These are phyloP conservation scores for Lathyrus aphaca DNA, from an alignment of 306 rosid species.

Conservation along the genomic window DNA sequence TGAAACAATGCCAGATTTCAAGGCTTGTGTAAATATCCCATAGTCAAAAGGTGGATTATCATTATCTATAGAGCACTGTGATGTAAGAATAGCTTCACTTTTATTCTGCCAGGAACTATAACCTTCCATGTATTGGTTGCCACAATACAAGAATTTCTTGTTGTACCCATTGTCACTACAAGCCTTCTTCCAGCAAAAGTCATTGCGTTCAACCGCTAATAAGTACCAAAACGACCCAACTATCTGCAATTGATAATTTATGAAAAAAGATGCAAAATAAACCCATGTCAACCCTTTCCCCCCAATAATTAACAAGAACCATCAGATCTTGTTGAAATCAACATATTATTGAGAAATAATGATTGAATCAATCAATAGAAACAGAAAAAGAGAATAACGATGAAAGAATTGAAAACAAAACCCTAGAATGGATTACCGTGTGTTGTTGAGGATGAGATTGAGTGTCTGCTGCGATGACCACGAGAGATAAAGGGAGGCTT, in stretches of 20 bases:
- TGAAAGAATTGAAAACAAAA: too few species aligned
- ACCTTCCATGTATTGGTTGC: conserved; percentile 48
- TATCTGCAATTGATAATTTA: conserved; percentile 63
- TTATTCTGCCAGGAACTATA: conserved; percentile 46
- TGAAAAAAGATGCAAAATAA: conserved; percentile 10
- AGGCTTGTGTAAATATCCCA: conserved; percentile 76
- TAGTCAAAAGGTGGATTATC: conserved; percentile 57
- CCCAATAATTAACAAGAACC: too few species aligned
- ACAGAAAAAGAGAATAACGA: too few species aligned
- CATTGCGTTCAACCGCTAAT: conserved; percentile 89
- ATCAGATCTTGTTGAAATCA: too few species aligned
- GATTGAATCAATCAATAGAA: too few species aligned
- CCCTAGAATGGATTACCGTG: too few species aligned
- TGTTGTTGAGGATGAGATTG: too few species aligned
- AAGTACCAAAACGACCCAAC: conserved; percentile 97
- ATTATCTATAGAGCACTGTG: conserved; percentile 49
- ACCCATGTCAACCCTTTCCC: conserved; percentile 18
- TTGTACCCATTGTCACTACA: conserved; percentile 47
- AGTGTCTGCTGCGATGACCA: too few species aligned
- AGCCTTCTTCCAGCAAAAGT: conserved; percentile 84
- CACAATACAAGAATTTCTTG: conserved; percentile 69
- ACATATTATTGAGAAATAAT: too few species aligned
- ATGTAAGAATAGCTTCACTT: conserved; percentile 36
- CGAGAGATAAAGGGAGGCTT: too few species aligned
- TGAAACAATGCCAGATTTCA: conserved; percentile 65